phyloP scores from a whole-genome alignment of 2,329 filamentous ascomycete genomes.

The Myriosclerotinia duriaeana region DNA sequence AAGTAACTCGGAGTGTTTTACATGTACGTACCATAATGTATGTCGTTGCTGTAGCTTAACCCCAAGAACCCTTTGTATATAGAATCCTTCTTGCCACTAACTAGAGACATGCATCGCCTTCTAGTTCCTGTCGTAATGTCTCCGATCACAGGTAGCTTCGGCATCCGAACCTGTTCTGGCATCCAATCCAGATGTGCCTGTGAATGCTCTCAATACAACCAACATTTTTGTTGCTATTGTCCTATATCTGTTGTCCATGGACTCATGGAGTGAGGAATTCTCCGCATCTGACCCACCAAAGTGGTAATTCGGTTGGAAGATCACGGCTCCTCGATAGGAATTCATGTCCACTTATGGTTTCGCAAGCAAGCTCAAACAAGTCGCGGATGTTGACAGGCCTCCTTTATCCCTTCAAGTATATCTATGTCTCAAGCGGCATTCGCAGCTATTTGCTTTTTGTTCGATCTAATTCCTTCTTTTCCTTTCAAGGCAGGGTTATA shows the following conservation, averaged over 20 bases:
- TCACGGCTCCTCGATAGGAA: neutral
- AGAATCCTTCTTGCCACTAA: neutral
- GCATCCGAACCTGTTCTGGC: neutral
- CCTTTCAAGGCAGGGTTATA: neutral
- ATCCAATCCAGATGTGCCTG: neutral
- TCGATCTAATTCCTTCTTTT: neutral
- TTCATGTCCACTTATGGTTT: neutral
- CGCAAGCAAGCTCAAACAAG: neutral
- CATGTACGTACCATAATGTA: neutral
- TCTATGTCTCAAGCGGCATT: neutral
- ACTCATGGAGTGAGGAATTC: neutral
- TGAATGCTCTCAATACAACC: neutral
- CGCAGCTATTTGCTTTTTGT: neutral
- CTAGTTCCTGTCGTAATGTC: neutral
- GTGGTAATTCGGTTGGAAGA: neutral
- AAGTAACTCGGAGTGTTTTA: neutral
- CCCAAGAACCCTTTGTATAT: neutral
- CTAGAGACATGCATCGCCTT: neutral
- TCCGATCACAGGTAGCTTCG: neutral
- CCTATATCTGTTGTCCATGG: neutral
- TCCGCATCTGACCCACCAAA: neutral
- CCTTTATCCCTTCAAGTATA: neutral
- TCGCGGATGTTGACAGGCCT: neutral
- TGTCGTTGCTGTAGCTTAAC: too few species aligned
- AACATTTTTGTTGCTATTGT: neutral